A percentile compares a stretch with the other conserved stretches of the same genome.
Evolutionary conservation across 176 grass and related monocot genomes (phyloP).

Genomic region (maize (Zea mays)): DNA sequence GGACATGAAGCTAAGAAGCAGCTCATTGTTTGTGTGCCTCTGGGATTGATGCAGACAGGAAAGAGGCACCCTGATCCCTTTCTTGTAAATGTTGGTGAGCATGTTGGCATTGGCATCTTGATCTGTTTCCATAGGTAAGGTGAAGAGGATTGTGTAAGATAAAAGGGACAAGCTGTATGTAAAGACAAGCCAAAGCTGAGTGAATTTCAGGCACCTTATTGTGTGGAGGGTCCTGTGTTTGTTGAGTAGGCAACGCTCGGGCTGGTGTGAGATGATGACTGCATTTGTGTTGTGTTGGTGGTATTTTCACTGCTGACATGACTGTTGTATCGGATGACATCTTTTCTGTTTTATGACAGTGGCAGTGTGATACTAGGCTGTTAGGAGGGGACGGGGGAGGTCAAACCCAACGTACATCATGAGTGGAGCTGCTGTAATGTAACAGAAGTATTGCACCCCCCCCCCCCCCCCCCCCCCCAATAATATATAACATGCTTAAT

Average conservation of each 20-base stretch:
- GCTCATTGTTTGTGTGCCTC: background rate
- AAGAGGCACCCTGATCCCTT: background rate
- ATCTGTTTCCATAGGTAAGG: background rate
- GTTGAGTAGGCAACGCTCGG: background rate
- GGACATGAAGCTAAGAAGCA: background rate
- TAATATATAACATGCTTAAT: background rate
- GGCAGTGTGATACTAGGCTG: background rate
- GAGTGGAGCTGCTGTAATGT: background rate
- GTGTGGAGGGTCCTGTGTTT: background rate
- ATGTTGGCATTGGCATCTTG: background rate
- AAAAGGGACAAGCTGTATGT: background rate
- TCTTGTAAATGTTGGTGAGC: background rate
- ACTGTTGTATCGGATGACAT: background rate
- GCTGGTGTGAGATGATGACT: background rate
- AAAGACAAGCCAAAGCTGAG: background rate
- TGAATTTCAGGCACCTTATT: conserved; percentile 2
- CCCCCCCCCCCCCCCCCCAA: no score
- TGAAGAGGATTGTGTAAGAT: background rate
- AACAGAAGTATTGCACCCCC: background rate
- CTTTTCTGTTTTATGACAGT: background rate
- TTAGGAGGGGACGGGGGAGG: background rate
- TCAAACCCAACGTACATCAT: background rate
- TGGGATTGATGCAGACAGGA: conserved; percentile 6
- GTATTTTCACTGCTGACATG: background rate
- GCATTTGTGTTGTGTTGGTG: background rate